Conservation (phyloP, 768 basidiomycete species). For the Psilocybe tampanensis region DNA sequence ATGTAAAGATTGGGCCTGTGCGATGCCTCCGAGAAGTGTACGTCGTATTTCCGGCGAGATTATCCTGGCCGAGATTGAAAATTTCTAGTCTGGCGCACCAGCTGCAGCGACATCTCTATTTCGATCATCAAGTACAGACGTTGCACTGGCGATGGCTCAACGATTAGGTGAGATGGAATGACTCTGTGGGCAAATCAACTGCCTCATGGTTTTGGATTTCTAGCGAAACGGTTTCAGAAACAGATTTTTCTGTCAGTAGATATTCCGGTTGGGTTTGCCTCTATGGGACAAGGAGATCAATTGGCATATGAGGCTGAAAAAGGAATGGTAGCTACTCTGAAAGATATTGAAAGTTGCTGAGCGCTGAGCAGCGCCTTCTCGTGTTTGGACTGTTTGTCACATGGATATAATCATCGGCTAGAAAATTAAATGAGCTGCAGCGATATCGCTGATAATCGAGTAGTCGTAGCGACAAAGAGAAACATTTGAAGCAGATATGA, state of each 20-base stretch:
- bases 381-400: conserved; percentile 16
- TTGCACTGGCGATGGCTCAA: conserved; percentile 74
- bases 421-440: conserved; percentile 1
- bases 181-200: conserved; percentile 12
- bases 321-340: conserved; percentile 52
- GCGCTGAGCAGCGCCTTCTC: too few relatives aligned
- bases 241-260: conserved; percentile 79
- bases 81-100: conserved; percentile 32
- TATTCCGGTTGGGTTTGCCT: conserved; percentile 38
- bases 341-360: conserved; percentile 32
- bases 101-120: conserved; percentile 65
- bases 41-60: conserved; percentile 18
- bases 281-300: conserved; percentile 49
- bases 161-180: conserved; percentile 63
- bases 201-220: conserved; percentile 12
- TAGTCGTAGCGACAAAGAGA: neutral
- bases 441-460: conserved; percentile 15
- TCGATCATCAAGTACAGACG: conserved; percentile 61
- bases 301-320: conserved; percentile 62
- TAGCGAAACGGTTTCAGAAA: conserved; percentile 66
- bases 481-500: conserved; percentile 3
- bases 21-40: conserved; percentile 62
- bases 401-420: conserved; percentile 13
- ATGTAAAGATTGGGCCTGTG: conserved; percentile 80
- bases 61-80: conserved; percentile 6